A percentile compares a stretch with the other conserved stretches of the same genome.
These are phyloP conservation scores for Emergomyces pasteurianus DNA, from an alignment of 2,329 filamentous ascomycete species.

Conservation along the genomic window DNA sequence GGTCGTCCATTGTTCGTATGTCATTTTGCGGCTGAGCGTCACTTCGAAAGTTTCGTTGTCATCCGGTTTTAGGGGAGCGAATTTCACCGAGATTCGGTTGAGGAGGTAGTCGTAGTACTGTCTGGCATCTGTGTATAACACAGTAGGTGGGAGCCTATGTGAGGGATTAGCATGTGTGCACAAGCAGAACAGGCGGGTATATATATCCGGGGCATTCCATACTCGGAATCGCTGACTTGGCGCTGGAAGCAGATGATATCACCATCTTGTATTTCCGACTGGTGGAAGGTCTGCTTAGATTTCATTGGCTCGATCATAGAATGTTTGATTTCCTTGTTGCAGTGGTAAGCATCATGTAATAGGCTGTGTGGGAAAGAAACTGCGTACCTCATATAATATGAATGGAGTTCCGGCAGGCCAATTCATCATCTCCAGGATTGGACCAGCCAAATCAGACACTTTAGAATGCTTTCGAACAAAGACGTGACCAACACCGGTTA, in stretches of 20 bases:
- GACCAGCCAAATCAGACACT: slow-evolving; percentile 67
- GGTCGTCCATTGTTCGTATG: slow-evolving; percentile 74
- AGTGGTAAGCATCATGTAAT: slow-evolving; percentile 13
- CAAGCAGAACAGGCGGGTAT: background rate
- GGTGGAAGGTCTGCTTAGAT: slow-evolving; percentile 73
- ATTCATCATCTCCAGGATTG: slow-evolving; percentile 70
- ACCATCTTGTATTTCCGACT: slow-evolving; percentile 90
- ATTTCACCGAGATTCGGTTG: slow-evolving; percentile 68
- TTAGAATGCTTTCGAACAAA: slow-evolving; percentile 56
- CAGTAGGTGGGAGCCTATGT: slow-evolving; percentile 25
- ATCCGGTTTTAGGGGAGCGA: slow-evolving; percentile 50
- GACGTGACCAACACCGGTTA: slow-evolving; percentile 2
- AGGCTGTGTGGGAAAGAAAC: background rate
- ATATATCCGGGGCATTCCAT: slow-evolving; percentile 4
- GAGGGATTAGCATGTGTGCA: background rate
- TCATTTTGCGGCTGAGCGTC: slow-evolving; percentile 74
- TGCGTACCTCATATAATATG: slow-evolving; percentile 61
- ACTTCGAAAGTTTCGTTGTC: slow-evolving; percentile 60
- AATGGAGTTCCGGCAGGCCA: slow-evolving; percentile 68
- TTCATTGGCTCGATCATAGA: slow-evolving; percentile 95
- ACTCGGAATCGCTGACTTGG: slow-evolving; percentile 35
- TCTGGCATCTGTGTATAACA: slow-evolving; percentile 54
- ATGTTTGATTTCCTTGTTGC: slow-evolving; percentile 72
- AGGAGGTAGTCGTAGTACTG: slow-evolving; percentile 90
- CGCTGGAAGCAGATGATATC: slow-evolving; percentile 94